A percentile compares a stretch with the other conserved stretches of the same genome.
phyloP scores from a whole-genome alignment of 1,284 basidiomycete species.

The Fistulinella cinereoalba region DNA sequence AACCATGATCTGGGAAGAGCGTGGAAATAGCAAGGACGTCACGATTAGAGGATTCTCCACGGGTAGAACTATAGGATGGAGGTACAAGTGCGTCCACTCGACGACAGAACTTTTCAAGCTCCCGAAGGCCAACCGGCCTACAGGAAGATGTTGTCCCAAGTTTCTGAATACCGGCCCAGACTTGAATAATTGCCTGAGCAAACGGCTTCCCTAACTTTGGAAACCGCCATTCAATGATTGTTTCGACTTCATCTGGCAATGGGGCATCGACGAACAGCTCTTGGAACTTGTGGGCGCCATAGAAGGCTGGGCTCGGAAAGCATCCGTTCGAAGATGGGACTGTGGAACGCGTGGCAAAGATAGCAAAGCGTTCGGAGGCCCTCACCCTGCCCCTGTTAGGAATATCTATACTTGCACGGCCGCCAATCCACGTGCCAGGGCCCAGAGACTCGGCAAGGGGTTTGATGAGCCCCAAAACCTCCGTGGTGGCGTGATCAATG shows the following conservation, averaged over 20 bases:
- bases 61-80: conserved; percentile 43
- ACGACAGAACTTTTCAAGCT: conserved; percentile 86
- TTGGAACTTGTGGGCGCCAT: conserved; percentile 78
- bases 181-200: conserved; percentile 49
- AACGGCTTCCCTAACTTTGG: conserved; percentile 53
- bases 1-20: conserved; percentile 67
- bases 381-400: conserved; percentile 68
- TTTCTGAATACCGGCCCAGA: conserved; percentile 59
- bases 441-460: conserved; percentile 82
- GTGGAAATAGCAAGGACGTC: conserved; percentile 22
- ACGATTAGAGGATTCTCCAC: conserved; percentile 35
- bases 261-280: conserved; percentile 69
- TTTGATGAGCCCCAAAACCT: conserved; percentile 82
- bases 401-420: conserved; percentile 64
- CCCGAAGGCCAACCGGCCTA: conserved; percentile 73
- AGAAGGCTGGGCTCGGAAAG: conserved; percentile 64
- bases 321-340: conserved; percentile 40
- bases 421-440: conserved; percentile 74
- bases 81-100: conserved; percentile 70
- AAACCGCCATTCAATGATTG: conserved; percentile 69
- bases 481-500: conserved; percentile 84
- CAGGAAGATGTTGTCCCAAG: conserved; percentile 52
- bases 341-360: conserved; percentile 80
- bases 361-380: conserved; percentile 70
- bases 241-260: conserved; percentile 60